phyloP scores from a whole-genome alignment of 306 rosid species.

The Vigna unguiculata region DNA sequence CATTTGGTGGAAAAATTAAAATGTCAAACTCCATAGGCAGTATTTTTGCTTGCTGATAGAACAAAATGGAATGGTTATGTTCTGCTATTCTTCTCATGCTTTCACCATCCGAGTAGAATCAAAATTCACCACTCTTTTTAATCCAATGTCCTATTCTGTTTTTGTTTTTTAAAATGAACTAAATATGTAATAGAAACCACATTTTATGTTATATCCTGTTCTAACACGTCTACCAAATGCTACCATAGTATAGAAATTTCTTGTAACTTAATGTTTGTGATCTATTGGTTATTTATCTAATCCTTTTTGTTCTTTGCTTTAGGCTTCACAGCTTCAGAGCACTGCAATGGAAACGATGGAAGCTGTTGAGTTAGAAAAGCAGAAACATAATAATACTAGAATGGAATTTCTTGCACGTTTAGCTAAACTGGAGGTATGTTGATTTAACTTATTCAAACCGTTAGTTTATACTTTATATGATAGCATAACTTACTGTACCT shows the following conservation, averaged over 20 bases:
- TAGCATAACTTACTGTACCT: neutral
- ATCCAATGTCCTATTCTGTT: neutral
- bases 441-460: conserved; percentile 27
- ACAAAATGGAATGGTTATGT: neutral
- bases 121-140: neutral
- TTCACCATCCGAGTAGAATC: conserved; percentile 1
- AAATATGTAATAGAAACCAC: neutral
- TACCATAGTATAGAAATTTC: conserved; percentile 10
- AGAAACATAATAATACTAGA: conserved; percentile 92
- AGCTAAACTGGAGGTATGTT: conserved; percentile 86
- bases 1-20: conserved; percentile 20
- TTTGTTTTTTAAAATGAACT: neutral
- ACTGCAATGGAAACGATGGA: conserved; percentile 96
- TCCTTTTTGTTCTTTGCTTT: conserved; percentile 39
- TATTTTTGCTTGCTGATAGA: neutral
- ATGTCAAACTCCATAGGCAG: neutral
- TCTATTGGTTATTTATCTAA: conserved; percentile 26
- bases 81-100: conserved; percentile 13
- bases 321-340: conserved; percentile 93
- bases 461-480: conserved; percentile 22
- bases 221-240: neutral
- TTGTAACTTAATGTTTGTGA: conserved; percentile 5
- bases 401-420: conserved; percentile 78
- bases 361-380: conserved; percentile 95
- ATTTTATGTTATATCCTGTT: neutral